Evolutionary conservation across 306 rosid species (phyloP).

Genomic region (Heteromeles arbutifolia): DNA sequence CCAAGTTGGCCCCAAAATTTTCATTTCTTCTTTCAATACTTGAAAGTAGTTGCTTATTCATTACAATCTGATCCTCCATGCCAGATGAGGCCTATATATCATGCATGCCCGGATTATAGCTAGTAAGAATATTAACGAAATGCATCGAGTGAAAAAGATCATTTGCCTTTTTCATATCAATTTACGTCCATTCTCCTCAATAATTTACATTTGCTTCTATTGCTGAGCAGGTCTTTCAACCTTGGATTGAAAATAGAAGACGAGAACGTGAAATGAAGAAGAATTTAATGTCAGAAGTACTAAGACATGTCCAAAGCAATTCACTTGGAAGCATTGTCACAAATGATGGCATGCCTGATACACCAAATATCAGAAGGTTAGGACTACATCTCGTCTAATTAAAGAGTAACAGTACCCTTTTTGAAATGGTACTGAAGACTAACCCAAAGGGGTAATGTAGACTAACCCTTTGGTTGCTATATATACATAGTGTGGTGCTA

Average conservation of each 20-base stretch:
- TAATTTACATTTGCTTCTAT: background rate
- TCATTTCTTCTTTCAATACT: background rate
- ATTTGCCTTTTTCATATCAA: background rate
- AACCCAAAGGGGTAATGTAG: no score
- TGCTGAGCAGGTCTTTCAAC: conserved; percentile 30
- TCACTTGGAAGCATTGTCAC: conserved; percentile 4
- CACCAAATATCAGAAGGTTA: conserved; percentile 4
- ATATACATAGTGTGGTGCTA: no score
- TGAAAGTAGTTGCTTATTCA: no score
- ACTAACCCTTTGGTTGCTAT: background rate
- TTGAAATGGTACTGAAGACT: background rate
- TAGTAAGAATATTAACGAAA: background rate
- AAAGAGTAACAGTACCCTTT: background rate
- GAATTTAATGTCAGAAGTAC: conserved; percentile 6
- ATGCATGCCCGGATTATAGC: background rate
- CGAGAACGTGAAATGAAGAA: conserved; percentile 12
- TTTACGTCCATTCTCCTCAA: background rate
- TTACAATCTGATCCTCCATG: background rate
- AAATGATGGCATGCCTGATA: background rate
- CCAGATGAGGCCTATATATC: background rate
- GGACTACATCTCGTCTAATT: background rate
- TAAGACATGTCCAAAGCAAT: conserved; percentile 8
- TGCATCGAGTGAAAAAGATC: background rate
- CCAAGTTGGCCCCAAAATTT: background rate
- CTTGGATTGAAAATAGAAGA: conserved; percentile 41